Base-by-base conservation (phyloP, 495 filamentous ascomycete species). In the Lophiostoma macrostomum region DNA sequence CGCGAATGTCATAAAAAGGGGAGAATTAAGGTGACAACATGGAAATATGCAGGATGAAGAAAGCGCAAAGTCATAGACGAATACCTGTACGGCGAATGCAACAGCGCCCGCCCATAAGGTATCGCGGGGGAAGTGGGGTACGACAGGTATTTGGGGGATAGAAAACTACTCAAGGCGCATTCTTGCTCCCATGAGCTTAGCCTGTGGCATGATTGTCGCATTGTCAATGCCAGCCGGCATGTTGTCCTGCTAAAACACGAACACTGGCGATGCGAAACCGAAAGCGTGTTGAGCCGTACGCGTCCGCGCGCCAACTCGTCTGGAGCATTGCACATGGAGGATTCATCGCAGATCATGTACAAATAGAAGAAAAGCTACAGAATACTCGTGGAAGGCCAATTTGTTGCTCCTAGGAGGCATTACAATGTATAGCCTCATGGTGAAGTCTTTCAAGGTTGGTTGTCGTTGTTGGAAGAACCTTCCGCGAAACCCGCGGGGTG, bases 221-320 rank as follows among this genome's bases (percentile, higher is more conserved):
- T 55, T 46, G 42, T 55, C 51, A 55, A 55, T 55, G 51, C 51
- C 23, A 25, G 24, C 29, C 31, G 18, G 46, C 34, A 30, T 23
- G 39, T 28, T 8, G 5, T 1, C 29, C 1, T 6, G 32, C 28
- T 30, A 28, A 55, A 55, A 55, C 40, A 27, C 32, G 7, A 27
- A 39, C 38, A 13, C 12, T 47, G 40, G n/a, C 8, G 41, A 55
- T 55, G 51, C 51, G 51, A 55, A 55, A 55, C 51, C 32, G 18
- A 11, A 39, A 10, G 25, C 25, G 51, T 55, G 41, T 55, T 42
- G n/a, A n/a, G n/a, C n/a, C n/a, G n/a, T 20, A 44, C 22, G 23
- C 47, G n/a, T 38, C 47, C 34, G 47, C 47, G 47, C 47, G 24
- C 41, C 22, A 20, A 39, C 1, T 12, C 30, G n/a, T 50, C 47